A percentile compares a stretch with the other conserved stretches of the same genome.
phyloP scores from a whole-genome alignment of 495 filamentous ascomycete species.

The Penicillium arizonense region DNA sequence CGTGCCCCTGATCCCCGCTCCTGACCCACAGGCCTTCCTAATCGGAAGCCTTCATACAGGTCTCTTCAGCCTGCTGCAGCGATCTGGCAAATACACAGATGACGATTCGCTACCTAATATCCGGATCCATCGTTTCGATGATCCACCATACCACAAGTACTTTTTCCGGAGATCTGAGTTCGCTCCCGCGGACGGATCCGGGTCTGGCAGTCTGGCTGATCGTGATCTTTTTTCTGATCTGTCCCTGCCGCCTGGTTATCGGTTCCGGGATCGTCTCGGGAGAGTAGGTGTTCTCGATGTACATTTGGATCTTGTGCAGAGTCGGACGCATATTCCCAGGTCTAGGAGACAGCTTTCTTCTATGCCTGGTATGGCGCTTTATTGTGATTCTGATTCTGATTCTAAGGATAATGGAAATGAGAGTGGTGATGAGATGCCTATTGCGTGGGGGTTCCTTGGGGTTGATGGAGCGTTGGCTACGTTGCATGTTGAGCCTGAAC shows the following conservation, averaged over 20 bases:
- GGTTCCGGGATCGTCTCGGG: conserved; percentile 25
- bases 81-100: conserved; percentile 10
- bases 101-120: conserved; percentile 16
- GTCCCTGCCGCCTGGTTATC: conserved; percentile 30
- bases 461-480: conserved; percentile 47
- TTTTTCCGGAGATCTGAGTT: conserved; percentile 24
- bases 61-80: conserved; percentile 23
- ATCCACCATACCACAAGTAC: conserved; percentile 35
- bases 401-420: neutral
- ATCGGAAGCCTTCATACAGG: conserved; percentile 35
- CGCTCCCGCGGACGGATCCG: neutral
- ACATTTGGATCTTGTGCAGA: conserved; percentile 38
- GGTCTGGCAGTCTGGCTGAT: neutral
- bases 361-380: conserved; percentile 36
- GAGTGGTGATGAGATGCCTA: conserved; percentile 27
- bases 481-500: conserved; percentile 48
- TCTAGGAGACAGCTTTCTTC: conserved; percentile 26
- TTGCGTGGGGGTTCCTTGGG: conserved; percentile 46
- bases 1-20: conserved; percentile 24
- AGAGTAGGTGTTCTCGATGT: conserved; percentile 17
- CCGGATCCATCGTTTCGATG: conserved; percentile 34
- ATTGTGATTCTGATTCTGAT: conserved; percentile 9
- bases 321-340: conserved; percentile 39
- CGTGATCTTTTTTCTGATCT: neutral
- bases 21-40: conserved; percentile 31